A percentile compares a stretch with the other conserved stretches of the same genome.
phyloP scores from a whole-genome alignment of 305 asterid genomes.

The Solanum hybrid region DNA sequence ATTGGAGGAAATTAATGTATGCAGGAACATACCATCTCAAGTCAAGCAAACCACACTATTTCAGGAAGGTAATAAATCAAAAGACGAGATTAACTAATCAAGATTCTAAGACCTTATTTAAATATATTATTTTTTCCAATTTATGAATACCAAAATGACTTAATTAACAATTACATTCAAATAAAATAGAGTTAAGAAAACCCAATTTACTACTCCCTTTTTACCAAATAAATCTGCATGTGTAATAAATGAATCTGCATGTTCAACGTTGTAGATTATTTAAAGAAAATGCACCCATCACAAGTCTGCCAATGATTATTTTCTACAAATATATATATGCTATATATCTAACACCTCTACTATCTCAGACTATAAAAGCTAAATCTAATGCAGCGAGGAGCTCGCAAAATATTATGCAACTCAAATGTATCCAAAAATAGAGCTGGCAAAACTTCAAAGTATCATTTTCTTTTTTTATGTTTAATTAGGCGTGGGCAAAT shows the following conservation, averaged over 20 bases:
- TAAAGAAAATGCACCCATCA: neutral
- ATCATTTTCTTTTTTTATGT: too few relatives aligned
- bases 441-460: too few relatives aligned
- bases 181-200: neutral
- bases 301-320: constrained; percentile 4
- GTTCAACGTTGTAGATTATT: neutral
- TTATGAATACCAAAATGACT: neutral
- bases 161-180: neutral
- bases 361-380: too few relatives aligned
- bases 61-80: too few relatives aligned
- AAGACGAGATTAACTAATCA: neutral
- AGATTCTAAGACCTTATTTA: neutral
- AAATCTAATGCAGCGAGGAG: too few relatives aligned
- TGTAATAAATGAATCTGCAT: neutral
- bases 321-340: neutral
- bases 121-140: too few relatives aligned
- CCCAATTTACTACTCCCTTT: neutral
- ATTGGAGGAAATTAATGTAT: too few relatives aligned
- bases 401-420: too few relatives aligned
- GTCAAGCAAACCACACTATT: neutral
- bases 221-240: neutral
- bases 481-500: too few relatives aligned
- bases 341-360: too few relatives aligned
- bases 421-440: too few relatives aligned
- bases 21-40: too few relatives aligned